A percentile compares a stretch with the other conserved stretches of the same genome.
These are phyloP conservation scores for Yarrowia yakushimensis DNA, from an alignment of 805 yeast genomes.

Conservation along the genomic window DNA sequence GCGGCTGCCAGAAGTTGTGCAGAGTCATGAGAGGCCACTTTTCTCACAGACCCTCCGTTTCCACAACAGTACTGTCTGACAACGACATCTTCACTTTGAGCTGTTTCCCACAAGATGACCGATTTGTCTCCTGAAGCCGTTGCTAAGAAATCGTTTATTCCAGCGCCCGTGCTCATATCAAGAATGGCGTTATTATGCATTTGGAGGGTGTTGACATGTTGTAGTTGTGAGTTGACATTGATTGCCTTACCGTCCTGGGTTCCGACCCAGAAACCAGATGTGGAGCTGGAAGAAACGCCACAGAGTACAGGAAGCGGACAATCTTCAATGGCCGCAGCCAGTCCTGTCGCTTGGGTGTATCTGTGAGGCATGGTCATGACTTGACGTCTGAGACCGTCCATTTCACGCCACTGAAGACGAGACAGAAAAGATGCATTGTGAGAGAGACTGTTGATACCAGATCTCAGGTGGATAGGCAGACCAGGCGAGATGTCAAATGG, in stretches of 20 bases:
- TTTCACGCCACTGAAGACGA: constrained; percentile 13
- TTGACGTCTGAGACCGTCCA: background rate
- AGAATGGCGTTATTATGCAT: constrained; percentile 9
- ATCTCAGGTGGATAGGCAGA: background rate
- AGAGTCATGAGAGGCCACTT: background rate
- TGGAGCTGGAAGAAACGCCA: background rate
- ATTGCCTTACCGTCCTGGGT: background rate
- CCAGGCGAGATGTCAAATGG: background rate
- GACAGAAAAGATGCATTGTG: background rate
- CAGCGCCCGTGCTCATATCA: background rate
- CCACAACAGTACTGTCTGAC: background rate
- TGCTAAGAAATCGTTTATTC: background rate
- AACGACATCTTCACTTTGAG: background rate
- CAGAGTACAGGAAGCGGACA: background rate
- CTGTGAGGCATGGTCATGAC: background rate
- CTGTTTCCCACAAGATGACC: constrained; percentile 1
- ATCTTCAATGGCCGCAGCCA: background rate
- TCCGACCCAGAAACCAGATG: background rate
- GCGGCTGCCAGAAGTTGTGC: constrained; percentile 4
- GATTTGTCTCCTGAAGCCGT: constrained; percentile 19
- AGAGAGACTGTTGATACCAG: constrained; percentile 1
- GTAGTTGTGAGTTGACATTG: background rate
- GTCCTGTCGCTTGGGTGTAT: background rate
- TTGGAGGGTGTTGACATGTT: background rate
- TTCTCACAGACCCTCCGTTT: background rate